These are phyloP conservation scores for Rhodomyrtus tomentosa DNA, from an alignment of 345 rosid genomes.

Conservation along the genomic window DNA sequence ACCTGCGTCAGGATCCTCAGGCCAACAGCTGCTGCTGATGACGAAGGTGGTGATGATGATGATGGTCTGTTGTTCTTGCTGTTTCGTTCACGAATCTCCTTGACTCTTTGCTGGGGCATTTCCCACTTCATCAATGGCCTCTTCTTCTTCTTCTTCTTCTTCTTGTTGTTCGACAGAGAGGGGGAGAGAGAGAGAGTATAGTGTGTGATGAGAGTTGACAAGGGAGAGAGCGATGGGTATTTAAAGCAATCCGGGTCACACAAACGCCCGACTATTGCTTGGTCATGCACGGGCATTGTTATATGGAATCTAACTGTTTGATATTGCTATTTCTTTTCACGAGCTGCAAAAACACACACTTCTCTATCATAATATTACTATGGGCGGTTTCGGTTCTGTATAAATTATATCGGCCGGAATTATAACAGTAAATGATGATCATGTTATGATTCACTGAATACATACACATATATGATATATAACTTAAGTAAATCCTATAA, in stretches of 20 bases:
- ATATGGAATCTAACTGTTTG: background rate
- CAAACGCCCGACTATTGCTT: too few relatives aligned
- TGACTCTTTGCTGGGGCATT: background rate
- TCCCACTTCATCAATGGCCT: background rate
- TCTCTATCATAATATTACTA: background rate
- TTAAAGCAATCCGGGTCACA: background rate
- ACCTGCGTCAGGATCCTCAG: conserved; percentile 30
- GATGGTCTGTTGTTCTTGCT: background rate
- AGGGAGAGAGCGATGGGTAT: background rate
- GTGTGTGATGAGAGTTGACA: background rate
- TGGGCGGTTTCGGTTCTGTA: too few relatives aligned
- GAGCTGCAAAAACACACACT: background rate
- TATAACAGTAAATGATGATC: too few relatives aligned
- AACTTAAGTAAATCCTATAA: too few relatives aligned
- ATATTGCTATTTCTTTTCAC: background rate
- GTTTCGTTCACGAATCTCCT: background rate
- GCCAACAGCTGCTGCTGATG: conserved; percentile 26
- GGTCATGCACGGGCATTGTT: too few relatives aligned
- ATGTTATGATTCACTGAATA: too few relatives aligned
- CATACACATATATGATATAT: too few relatives aligned
- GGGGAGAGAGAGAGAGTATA: too few relatives aligned
- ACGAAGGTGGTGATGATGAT: background rate
- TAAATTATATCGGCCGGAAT: too few relatives aligned
- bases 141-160: background rate
- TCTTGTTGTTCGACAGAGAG: background rate